phyloP scores from a whole-genome alignment of 345 rosid genomes.

The Hibiscus syriacus region DNA sequence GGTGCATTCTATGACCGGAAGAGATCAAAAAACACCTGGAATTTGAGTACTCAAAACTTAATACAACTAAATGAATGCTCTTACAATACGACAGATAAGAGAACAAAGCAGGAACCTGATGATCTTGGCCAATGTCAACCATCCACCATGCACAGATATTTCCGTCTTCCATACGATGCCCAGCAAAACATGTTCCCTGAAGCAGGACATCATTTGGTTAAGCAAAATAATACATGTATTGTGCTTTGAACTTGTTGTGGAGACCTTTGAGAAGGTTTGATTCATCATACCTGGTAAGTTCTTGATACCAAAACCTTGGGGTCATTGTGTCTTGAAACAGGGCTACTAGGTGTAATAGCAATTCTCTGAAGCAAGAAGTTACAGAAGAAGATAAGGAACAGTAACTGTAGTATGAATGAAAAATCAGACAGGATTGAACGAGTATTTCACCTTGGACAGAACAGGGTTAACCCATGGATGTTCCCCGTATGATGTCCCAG shows the following conservation, averaged over 20 bases:
- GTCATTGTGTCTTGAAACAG: constrained; percentile 78
- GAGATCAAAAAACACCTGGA: no score
- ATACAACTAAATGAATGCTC: not conserved
- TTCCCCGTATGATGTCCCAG: constrained; percentile 84
- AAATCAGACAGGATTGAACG: not conserved
- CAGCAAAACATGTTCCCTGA: no score
- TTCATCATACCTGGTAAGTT: constrained; percentile 57
- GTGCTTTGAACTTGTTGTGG: not conserved
- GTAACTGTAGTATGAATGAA: not conserved
- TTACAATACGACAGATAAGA: not conserved
- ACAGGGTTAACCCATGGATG: constrained; percentile 99
- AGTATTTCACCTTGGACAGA: constrained; percentile 58
- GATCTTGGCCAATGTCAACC: constrained; percentile 88
- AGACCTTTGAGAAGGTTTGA: not conserved
- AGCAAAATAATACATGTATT: not conserved
- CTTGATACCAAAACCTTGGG: constrained; percentile 82
- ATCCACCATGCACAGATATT: constrained; percentile 75
- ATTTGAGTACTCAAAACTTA: not conserved
- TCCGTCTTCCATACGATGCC: constrained; percentile 67
- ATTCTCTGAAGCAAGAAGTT: constrained; percentile 49
- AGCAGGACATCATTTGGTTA: constrained; percentile 21
- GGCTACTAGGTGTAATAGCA: constrained; percentile 68
- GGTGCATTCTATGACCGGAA: not conserved
- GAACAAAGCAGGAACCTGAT: constrained; percentile 49
- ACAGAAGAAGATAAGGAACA: not conserved